Base-by-base conservation (phyloP, 169 alveolate species). In the Plasmodium cynomolgi region DNA sequence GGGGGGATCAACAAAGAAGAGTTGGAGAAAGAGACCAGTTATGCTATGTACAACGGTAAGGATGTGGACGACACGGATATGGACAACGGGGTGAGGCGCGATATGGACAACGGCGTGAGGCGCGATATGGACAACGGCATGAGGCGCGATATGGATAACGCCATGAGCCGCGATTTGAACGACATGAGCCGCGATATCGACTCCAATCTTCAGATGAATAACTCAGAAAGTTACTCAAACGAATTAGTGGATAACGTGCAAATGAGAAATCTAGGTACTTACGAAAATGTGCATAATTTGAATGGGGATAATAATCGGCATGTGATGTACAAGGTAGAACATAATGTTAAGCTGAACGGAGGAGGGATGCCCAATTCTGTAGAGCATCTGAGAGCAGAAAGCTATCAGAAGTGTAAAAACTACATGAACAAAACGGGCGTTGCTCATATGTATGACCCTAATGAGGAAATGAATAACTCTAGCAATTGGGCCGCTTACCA, bases 1-100 rank as follows among this genome's bases (percentile, higher is more conserved):
- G 20, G 74, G 2, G 34, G 1, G 23, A 74, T 26, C 11, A 34
- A 31, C 17, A 71, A 72, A 11, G 77, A 37, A n/a, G 56, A 71
- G 26, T n/a, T 84, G n/a, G 34, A 44, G 37, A 44, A 73, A n/a
- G 44, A 58, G 34, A 77, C 23, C 31, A 17, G n/a, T 39, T 39
- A 77, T 26, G 81, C 29, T 77, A 23, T 86, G 20, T 54, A 79
- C 47, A 86, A 73, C 39, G 31, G 56, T 85, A 75, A 85, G 79
- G 54, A 74, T 74, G 44, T 74, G 58, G 47, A 11, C n/a, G 1
- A 0, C n/a, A 2, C n/a, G n/a, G n/a, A 11, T 3, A 62, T 23
- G 75, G 3, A 62, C 34, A n/a, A 7, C 15, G 75, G 17, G 3
- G 17, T 62, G 75, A 62, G 7, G 3, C 9, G 26, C 4, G 75